A percentile compares a stretch with the other conserved stretches of the same genome.
phyloP scores from a whole-genome alignment of 495 filamentous ascomycete species.

The Neurospora tetrasperma region DNA sequence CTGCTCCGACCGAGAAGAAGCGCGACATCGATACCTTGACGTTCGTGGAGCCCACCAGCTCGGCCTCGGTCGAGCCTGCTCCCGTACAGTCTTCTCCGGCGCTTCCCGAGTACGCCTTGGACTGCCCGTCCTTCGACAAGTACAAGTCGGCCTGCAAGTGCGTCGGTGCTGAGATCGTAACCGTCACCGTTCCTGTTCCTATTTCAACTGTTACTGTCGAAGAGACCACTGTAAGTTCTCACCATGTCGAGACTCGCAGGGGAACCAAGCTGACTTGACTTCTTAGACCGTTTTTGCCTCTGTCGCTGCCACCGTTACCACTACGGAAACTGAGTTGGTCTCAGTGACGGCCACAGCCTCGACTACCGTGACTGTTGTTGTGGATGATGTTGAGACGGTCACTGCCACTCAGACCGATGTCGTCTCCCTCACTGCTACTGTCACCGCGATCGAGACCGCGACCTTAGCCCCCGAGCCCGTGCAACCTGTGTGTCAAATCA shows the following conservation, averaged over 20 bases:
- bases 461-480: slow-evolving; percentile 1
- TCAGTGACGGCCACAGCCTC: background rate
- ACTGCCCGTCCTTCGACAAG: slow-evolving; percentile 9
- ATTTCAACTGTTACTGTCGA: slow-evolving; percentile 4
- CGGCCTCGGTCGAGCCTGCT: background rate
- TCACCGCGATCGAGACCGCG: slow-evolving; percentile 5
- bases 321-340: background rate
- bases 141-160: slow-evolving; percentile 12
- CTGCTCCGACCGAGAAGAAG: background rate
- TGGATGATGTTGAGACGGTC: background rate
- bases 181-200: slow-evolving; percentile 1
- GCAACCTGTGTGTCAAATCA: background rate
- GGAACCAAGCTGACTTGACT: background rate
- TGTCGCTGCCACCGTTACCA: background rate
- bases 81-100: background rate
- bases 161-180: slow-evolving; percentile 3
- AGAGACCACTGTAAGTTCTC: background rate
- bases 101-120: slow-evolving; percentile 5
- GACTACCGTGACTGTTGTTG: background rate
- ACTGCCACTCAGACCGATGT: slow-evolving; percentile 1
- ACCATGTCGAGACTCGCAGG: background rate
- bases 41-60: background rate
- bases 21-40: background rate
- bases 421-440: slow-evolving; percentile 2
- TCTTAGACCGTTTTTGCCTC: background rate